Evolutionary conservation across 225 moss, liverwort and hornwort genomes (phyloP).

Genomic region (Physcomitrellopsis africana): DNA sequence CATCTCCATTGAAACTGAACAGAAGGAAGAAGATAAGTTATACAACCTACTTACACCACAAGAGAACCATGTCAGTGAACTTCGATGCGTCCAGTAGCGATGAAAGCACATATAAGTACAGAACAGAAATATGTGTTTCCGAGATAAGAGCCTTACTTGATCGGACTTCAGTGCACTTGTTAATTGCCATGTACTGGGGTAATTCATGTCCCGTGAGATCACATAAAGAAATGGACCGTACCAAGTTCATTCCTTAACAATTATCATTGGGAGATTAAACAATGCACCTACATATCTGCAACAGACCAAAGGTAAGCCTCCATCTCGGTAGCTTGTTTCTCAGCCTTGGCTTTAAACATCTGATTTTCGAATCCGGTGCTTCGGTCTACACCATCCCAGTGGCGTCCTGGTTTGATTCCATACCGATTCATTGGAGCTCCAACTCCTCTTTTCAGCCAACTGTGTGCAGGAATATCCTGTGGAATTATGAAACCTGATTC

Average conservation of each 20-base stretch:
- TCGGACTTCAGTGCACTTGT: constrained; percentile 23
- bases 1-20: too few relatives aligned
- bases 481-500: constrained; percentile 91
- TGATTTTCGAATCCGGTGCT: constrained; percentile 87
- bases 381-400: constrained; percentile 97
- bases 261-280: background rate
- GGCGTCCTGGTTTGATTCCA: constrained; percentile 89
- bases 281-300: constrained; percentile 74
- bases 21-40: too few relatives aligned
- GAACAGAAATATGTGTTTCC: too few relatives aligned
- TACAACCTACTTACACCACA: too few relatives aligned
- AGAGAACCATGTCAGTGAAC: too few relatives aligned
- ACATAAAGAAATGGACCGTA: background rate
- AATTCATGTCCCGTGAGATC: background rate
- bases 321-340: constrained; percentile 80
- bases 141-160: background rate
- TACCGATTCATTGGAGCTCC: constrained; percentile 88
- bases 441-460: constrained; percentile 84
- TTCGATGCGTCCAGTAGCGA: too few relatives aligned
- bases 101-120: too few relatives aligned
- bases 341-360: constrained; percentile 90
- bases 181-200: background rate
- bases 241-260: background rate
- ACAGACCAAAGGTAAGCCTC: constrained; percentile 99
- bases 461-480: constrained; percentile 81